Evolutionary conservation across 345 rosid genomes (phyloP).

Genomic region (Eutrema heterophyllum): DNA sequence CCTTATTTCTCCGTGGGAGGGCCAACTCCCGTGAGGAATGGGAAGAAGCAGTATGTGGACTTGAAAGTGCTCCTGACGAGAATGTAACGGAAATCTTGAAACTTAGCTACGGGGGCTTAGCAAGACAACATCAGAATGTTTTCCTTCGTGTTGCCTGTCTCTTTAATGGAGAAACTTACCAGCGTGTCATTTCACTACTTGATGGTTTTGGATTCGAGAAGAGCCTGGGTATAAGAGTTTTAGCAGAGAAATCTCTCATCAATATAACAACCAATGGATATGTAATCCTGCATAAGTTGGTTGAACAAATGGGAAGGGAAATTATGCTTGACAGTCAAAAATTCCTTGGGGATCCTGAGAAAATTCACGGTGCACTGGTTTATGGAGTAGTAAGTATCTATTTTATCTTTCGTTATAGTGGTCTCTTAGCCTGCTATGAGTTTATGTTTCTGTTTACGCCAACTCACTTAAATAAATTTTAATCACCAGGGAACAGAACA

Average conservation of each 20-base stretch:
- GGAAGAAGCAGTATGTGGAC: slow-evolving; percentile 16
- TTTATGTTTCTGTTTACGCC: neutral
- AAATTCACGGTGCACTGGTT: neutral
- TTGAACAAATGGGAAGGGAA: slow-evolving; percentile 20
- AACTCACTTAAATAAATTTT: neutral
- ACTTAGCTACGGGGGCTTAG: neutral
- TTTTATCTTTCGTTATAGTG: neutral
- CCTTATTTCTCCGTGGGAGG: slow-evolving; percentile 5
- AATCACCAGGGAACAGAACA: neutral
- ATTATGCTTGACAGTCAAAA: neutral
- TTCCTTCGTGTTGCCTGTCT: slow-evolving; percentile 24
- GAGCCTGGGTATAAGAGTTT: neutral
- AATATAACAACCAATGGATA: neutral
- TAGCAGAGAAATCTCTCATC: slow-evolving; percentile 21
- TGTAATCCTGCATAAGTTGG: slow-evolving; percentile 9
- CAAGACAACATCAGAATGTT: neutral
- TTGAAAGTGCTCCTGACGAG: neutral
- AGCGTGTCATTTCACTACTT: neutral
- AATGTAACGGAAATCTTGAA: neutral
- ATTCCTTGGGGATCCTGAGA: neutral
- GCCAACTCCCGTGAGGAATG: neutral
- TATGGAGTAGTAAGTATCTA: neutral
- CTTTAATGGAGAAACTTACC: slow-evolving; percentile 6
- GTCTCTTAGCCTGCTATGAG: neutral
- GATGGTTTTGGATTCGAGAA: no score